Evolutionary conservation across 2,329 filamentous ascomycete genomes (phyloP).

Genomic region (Hyphodiscus sp.): DNA sequence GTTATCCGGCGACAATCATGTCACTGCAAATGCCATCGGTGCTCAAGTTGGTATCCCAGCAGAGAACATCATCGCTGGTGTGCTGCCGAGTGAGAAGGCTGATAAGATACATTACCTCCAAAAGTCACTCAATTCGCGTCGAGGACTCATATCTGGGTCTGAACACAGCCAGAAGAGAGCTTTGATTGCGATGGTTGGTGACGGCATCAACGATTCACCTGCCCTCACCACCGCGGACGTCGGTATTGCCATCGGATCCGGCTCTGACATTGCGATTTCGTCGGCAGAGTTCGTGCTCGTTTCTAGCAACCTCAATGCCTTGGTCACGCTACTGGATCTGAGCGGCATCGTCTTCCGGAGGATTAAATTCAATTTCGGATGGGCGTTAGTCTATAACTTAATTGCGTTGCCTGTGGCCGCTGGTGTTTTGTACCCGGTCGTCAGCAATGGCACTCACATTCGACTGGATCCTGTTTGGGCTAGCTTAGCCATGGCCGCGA

Average conservation of each 20-base stretch:
- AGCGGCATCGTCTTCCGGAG: slow-evolving; percentile 24
- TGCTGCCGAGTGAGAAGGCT: slow-evolving; percentile 5
- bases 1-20: slow-evolving; percentile 86
- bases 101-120: slow-evolving; percentile 2
- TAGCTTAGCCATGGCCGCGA: slow-evolving; percentile 84
- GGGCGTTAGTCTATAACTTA: slow-evolving; percentile 62
- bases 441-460: slow-evolving; percentile 46
- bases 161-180: slow-evolving; percentile 17
- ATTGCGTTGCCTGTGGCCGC: slow-evolving; percentile 59
- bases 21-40: slow-evolving; percentile 77
- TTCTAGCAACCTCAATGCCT: neutral
- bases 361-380: slow-evolving; percentile 32
- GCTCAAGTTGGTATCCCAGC: slow-evolving; percentile 65
- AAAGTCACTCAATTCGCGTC: neutral
- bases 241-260: slow-evolving; percentile 5
- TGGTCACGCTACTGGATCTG: slow-evolving; percentile 2
- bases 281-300: slow-evolving; percentile 3
- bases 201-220: slow-evolving; percentile 7
- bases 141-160: neutral
- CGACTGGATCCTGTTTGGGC: slow-evolving; percentile 78
- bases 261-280: slow-evolving; percentile 5
- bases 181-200: slow-evolving; percentile 4
- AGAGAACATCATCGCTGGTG: slow-evolving; percentile 42
- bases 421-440: slow-evolving; percentile 56
- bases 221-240: slow-evolving; percentile 3